Conservation (phyloP, 306 rosid genomes). For the barrel medic (Medicago truncatula) region MtrunA17r5.0-ANR NC_053043.1:39011501-39012000, state of each 20-base stretch:
- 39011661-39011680: too few species aligned
- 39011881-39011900: constrained; percentile 49
- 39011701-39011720: too few species aligned
- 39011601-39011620: too few species aligned
- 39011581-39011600: too few species aligned
- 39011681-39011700: too few species aligned
- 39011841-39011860: constrained; percentile 35
- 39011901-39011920: constrained; percentile 38
- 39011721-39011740: neutral
- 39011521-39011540: too few species aligned
- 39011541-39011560: too few species aligned
- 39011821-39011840: constrained; percentile 49
- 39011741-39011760: neutral
- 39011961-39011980: constrained; percentile 64
- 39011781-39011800: neutral
- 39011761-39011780: neutral
- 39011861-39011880: constrained; percentile 31
- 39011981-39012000: constrained; percentile 15
- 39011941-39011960: constrained; percentile 43
- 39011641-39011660: too few species aligned
- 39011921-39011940: constrained; percentile 28
- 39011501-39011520: too few species aligned
- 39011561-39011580: too few species aligned
- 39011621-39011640: too few species aligned
- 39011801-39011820: neutral